These are phyloP conservation scores for Chrysanthemum makinoi DNA, from an alignment of 129 eudicot genomes.

Conservation along the genomic window DNA sequence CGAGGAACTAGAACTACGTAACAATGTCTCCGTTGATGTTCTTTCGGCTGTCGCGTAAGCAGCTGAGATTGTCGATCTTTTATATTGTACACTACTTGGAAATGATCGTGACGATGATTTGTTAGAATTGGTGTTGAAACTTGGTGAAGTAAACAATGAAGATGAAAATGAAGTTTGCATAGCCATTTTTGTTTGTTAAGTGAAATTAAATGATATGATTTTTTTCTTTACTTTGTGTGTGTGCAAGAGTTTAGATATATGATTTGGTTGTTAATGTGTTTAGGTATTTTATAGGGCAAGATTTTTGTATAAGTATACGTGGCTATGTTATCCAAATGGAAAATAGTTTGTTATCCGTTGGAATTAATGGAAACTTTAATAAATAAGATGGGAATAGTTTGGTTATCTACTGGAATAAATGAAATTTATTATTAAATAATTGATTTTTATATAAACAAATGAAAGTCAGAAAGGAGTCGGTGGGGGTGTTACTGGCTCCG, in stretches of 20 bases:
- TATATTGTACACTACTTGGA: not conserved
- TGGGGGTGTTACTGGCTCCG: constrained; percentile 18
- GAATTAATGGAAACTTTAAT: not conserved
- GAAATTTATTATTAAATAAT: not conserved
- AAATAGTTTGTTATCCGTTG: constrained; percentile 13
- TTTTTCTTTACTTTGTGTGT: not conserved
- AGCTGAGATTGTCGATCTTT: not conserved
- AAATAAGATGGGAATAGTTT: too few species aligned
- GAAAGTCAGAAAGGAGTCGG: not conserved
- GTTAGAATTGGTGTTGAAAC: too few species aligned
- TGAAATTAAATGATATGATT: too few species aligned
- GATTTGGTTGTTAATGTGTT: not conserved
- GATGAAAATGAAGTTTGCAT: too few species aligned
- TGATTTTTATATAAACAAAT: not conserved
- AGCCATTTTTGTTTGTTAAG: too few species aligned
- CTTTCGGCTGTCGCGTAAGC: constrained; percentile 1
- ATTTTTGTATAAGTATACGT: not conserved
- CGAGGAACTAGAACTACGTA: not conserved
- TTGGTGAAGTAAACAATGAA: too few species aligned
- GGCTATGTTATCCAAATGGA: constrained; percentile 11
- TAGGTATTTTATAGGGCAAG: not conserved
- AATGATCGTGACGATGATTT: too few species aligned
- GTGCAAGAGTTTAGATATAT: not conserved
- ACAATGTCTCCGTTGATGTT: not conserved
- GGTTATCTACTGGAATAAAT: constrained; percentile 10